These are phyloP conservation scores for Russula virescens DNA, from an alignment of 768 basidiomycete species.

Conservation along the genomic window DNA sequence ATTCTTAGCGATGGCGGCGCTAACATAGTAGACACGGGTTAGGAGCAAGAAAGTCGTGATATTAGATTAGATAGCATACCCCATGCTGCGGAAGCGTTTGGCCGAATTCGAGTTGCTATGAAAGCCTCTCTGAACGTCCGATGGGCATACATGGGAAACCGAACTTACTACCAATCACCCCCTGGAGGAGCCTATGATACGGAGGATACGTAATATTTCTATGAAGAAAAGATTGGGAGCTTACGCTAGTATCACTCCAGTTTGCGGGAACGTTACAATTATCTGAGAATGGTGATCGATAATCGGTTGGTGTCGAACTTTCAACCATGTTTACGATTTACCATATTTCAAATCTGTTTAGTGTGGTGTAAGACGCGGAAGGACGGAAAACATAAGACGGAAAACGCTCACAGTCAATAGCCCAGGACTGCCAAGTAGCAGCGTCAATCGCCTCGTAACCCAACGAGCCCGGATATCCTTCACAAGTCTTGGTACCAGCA, in stretches of 20 bases:
- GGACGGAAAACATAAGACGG: not conserved
- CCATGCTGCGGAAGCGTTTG: conserved; percentile 51
- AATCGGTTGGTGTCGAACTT: not conserved
- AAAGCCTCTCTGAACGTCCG: not conserved
- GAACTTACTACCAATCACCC: conserved; percentile 46
- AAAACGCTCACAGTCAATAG: conserved; percentile 39
- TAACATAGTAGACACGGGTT: conserved; percentile 21
- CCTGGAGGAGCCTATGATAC: conserved; percentile 31
- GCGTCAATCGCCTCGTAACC: conserved; percentile 47
- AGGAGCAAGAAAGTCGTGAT: not conserved
- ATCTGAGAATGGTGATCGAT: conserved; percentile 33
- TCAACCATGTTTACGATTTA: conserved; percentile 20
- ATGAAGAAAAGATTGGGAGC: conserved; percentile 11
- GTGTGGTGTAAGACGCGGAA: not conserved
- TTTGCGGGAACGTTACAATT: conserved; percentile 51
- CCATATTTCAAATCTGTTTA: conserved; percentile 43
- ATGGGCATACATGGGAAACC: not conserved
- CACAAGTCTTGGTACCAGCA: conserved; percentile 48
- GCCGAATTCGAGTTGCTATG: conserved; percentile 52
- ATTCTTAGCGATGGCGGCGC: conserved; percentile 41
- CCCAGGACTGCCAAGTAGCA: conserved; percentile 47
- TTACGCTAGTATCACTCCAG: conserved; percentile 41
- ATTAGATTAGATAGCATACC: conserved; percentile 31
- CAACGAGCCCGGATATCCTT: conserved; percentile 52
- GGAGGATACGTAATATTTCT: not conserved